These are phyloP conservation scores for Tardiomyces depauwii DNA, from an alignment of 1,139 yeast genomes.

Conservation along the genomic window DNA sequence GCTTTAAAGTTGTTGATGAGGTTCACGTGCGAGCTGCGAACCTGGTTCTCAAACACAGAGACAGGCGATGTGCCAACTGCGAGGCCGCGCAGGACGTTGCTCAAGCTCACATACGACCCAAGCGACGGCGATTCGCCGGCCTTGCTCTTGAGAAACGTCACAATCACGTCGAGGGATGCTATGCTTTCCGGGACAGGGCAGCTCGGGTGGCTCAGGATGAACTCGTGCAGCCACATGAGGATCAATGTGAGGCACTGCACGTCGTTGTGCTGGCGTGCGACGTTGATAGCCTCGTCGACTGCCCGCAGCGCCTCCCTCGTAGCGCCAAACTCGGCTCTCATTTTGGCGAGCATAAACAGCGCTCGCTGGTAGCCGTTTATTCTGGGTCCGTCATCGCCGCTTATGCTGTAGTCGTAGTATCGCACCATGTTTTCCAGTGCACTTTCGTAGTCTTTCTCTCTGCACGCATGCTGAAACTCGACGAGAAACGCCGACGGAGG, in stretches of 20 bases:
- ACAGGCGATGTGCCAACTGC: slow-evolving; percentile 39
- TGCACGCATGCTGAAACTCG: slow-evolving; percentile 51
- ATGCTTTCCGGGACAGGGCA: slow-evolving; percentile 5
- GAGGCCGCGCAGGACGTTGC: slow-evolving; percentile 44
- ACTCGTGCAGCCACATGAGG: slow-evolving; percentile 70
- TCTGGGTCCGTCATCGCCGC: slow-evolving; percentile 43
- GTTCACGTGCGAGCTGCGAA: slow-evolving; percentile 44
- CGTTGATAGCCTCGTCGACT: slow-evolving; percentile 77
- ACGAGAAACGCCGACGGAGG: slow-evolving; percentile 59
- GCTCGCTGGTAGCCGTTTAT: slow-evolving; percentile 67
- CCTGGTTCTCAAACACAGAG: slow-evolving; percentile 39
- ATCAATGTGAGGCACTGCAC: slow-evolving; percentile 60
- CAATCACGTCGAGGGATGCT: slow-evolving; percentile 43
- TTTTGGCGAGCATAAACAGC: slow-evolving; percentile 60
- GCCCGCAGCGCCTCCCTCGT: slow-evolving; percentile 67
- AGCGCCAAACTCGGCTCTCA: slow-evolving; percentile 69
- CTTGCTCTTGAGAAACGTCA: slow-evolving; percentile 50
- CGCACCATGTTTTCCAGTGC: slow-evolving; percentile 66
- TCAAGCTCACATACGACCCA: slow-evolving; percentile 49
- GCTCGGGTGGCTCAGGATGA: slow-evolving; percentile 52
- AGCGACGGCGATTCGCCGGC: slow-evolving; percentile 41
- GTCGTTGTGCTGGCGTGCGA: slow-evolving; percentile 81
- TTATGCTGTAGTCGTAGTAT: slow-evolving; percentile 75
- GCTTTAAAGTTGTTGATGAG: slow-evolving; percentile 22
- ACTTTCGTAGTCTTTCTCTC: slow-evolving; percentile 55